Conservation (phyloP, 2,329 filamentous ascomycete species). For the Cladosporium sphaerospermum region DNA sequence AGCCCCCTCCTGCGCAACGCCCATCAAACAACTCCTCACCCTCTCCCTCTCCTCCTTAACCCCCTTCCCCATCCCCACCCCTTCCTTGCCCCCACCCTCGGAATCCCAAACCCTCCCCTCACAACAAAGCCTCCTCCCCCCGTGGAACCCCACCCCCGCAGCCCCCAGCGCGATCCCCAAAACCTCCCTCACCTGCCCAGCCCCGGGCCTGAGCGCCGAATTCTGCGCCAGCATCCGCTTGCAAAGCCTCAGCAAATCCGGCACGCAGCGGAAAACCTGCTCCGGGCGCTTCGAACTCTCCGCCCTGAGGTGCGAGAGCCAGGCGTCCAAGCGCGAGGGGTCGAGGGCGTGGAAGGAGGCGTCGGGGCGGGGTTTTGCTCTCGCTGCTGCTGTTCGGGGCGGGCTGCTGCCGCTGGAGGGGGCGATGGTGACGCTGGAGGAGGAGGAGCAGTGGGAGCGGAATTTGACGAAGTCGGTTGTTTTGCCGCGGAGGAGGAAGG, state of each 20-base stretch:
- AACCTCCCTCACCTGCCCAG: constrained; percentile 36
- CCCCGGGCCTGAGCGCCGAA: constrained; percentile 36
- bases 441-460: constrained; percentile 36
- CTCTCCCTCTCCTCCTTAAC: constrained; percentile 1
- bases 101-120: constrained; percentile 12
- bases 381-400: not conserved
- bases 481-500: constrained; percentile 62
- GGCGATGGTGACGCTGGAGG: not conserved
- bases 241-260: constrained; percentile 36
- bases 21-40: constrained; percentile 5
- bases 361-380: constrained; percentile 39
- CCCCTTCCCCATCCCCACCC: not conserved
- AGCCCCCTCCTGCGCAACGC: not conserved
- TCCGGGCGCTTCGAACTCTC: constrained; percentile 21
- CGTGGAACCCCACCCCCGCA: constrained; percentile 15
- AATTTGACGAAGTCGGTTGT: constrained; percentile 60
- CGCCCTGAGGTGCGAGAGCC: constrained; percentile 51
- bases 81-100: not conserved
- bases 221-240: constrained; percentile 38
- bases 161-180: constrained; percentile 24
- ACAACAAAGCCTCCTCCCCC: constrained; percentile 26
- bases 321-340: constrained; percentile 59
- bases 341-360: constrained; percentile 64
- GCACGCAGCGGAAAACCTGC: constrained; percentile 35
- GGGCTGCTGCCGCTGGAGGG: constrained; percentile 1